phyloP scores from a whole-genome alignment of 108 stramenopile species.

The Bacterosira constricta region DNA sequence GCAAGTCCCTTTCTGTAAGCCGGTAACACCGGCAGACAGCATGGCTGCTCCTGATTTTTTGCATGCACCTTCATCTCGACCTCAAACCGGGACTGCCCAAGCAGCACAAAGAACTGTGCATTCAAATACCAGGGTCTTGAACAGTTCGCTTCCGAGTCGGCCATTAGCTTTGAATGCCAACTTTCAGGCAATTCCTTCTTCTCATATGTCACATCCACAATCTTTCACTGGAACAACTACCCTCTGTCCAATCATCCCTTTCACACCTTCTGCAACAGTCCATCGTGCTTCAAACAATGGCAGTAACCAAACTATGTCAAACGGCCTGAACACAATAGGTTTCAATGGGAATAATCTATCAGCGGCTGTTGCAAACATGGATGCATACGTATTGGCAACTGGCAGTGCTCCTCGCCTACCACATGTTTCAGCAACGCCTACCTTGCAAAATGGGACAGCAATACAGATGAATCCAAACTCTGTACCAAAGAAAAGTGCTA shows the following conservation, averaged over 20 bases:
- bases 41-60: background rate
- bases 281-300: background rate
- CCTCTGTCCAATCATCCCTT: background rate
- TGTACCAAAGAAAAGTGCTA: background rate
- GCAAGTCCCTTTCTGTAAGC: too few species aligned
- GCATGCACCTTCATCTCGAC: background rate
- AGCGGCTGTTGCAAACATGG: constrained; percentile 12
- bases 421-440: background rate
- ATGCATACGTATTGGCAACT: background rate
- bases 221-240: too few species aligned
- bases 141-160: background rate
- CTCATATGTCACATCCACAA: background rate
- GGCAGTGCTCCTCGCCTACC: background rate
- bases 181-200: background rate
- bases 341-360: constrained; percentile 4
- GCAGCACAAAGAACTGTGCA: background rate
- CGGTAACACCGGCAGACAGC: background rate
- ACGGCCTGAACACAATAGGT: background rate
- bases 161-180: background rate
- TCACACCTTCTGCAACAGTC: background rate
- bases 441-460: background rate
- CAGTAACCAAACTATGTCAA: background rate
- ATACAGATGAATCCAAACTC: background rate
- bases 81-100: background rate
- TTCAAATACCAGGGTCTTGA: background rate